Evolutionary conservation across 768 basidiomycete genomes (phyloP).

Genomic region (Boletellus emodensis): DNA sequence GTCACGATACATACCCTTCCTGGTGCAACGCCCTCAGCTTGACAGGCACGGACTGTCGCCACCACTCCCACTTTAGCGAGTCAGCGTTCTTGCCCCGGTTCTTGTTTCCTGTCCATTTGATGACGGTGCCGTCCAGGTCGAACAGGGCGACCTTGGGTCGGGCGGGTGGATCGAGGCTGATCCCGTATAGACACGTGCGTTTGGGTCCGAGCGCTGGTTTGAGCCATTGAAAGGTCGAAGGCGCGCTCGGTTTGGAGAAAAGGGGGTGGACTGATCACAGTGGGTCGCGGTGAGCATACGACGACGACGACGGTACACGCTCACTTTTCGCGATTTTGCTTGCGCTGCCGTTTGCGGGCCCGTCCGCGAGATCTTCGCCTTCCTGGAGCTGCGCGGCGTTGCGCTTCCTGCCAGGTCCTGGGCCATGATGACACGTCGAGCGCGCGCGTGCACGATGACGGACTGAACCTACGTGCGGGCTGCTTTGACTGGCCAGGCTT

Average conservation of each 20-base stretch:
- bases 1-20: slow-evolving; percentile 47
- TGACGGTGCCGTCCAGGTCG: slow-evolving; percentile 86
- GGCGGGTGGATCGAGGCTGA: slow-evolving; percentile 30
- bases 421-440: neutral
- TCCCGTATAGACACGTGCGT: slow-evolving; percentile 34
- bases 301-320: neutral
- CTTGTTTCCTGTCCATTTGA: slow-evolving; percentile 41
- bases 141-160: slow-evolving; percentile 68
- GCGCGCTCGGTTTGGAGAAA: slow-evolving; percentile 30
- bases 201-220: slow-evolving; percentile 35
- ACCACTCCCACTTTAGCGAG: slow-evolving; percentile 55
- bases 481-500: slow-evolving; percentile 12
- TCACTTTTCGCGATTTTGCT: slow-evolving; percentile 28
- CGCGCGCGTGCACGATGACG: neutral
- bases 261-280: slow-evolving; percentile 39
- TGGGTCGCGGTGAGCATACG: neutral
- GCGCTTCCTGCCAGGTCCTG: slow-evolving; percentile 20
- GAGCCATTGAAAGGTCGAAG: slow-evolving; percentile 28
- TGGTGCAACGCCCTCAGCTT: slow-evolving; percentile 58
- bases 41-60: slow-evolving; percentile 57
- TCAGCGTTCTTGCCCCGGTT: slow-evolving; percentile 33
- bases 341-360: slow-evolving; percentile 8
- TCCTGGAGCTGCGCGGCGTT: slow-evolving; percentile 10
- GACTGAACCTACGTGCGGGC: slow-evolving; percentile 11
- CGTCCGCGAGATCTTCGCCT: slow-evolving; percentile 10